Percentiles rank a stretch among this genome's conserved stretches.
Evolutionary conservation across 2,329 filamentous ascomycete species (phyloP).

Genomic region (Colletotrichum trifolii): DNA sequence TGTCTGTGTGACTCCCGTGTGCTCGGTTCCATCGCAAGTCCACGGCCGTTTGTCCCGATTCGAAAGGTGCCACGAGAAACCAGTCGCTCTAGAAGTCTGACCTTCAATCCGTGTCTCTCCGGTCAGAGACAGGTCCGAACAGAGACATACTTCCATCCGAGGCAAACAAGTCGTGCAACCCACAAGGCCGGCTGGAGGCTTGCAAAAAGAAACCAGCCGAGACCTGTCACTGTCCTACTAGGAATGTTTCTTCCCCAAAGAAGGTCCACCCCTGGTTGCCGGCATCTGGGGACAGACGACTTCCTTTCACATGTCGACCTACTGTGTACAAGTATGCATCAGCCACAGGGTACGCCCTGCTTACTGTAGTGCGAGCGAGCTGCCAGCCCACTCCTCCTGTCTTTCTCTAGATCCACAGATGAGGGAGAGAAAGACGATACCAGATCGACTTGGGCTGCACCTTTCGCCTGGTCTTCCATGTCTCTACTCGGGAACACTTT

Average conservation of each 20-base stretch:
- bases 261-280: conserved; percentile 26
- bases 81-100: conserved; percentile 19
- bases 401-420: background rate
- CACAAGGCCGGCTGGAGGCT: conserved; percentile 4
- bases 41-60: conserved; percentile 28
- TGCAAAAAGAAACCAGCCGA: conserved; percentile 24
- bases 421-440: conserved; percentile 11
- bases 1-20: background rate
- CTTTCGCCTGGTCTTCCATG: conserved; percentile 35
- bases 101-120: conserved; percentile 28
- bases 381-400: conserved; percentile 18
- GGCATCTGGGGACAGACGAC: conserved; percentile 19
- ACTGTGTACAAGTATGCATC: background rate
- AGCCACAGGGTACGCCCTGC: conserved; percentile 22
- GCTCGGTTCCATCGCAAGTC: conserved; percentile 18
- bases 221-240: conserved; percentile 30
- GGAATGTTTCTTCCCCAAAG: conserved; percentile 26
- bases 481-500: background rate
- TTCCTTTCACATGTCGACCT: conserved; percentile 30
- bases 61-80: conserved; percentile 18
- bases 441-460: conserved; percentile 17
- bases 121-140: conserved; percentile 26
- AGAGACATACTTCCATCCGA: conserved; percentile 24
- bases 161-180: conserved; percentile 1
- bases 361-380: background rate